Base-by-base conservation (phyloP, 2,329 filamentous ascomycete genomes). In the Helotiales sp. region DNA sequence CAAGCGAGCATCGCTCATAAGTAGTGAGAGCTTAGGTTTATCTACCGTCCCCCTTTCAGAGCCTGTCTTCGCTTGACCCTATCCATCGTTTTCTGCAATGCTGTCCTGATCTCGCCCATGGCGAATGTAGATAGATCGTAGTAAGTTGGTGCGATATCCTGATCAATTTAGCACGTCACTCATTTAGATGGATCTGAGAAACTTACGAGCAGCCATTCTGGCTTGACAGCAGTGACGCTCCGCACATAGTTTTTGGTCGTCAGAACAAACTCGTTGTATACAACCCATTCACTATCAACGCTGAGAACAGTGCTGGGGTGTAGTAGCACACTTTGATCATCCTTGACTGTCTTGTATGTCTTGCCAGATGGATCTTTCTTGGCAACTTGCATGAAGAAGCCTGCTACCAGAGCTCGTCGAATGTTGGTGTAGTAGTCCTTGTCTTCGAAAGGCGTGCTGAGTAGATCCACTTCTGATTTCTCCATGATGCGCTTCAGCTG, bases 311-410 rank as follows among this genome's bases (percentile, higher is more conserved):
- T 97, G 64, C 90, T 95, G 1, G 95, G 95, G 76, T 99, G 95
- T 59, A 99, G 82, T 67, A 97, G 81, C 46, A 99, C 95, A 47
- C 85, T 89, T 76, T 98, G 93, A 69, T 97, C 90, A 71, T 99
- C 96, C 79, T 98, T 99, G 73, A 99, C 88, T 1, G 95, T 99
- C 63, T 88, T 86, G 77, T 99, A 99, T 40, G 90, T 85, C 81
- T 98, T 98, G 70, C 90, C 90, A 29, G 84, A 87, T 52, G 84
- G 85, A 70, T 98, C 92, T 72, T 89, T 91, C 85, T 96, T 97
- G 58, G 95, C 96, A 22, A 98, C 91, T 74, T 99, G 95, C 95
- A 99, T 99, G 81, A 99, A 99, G 82, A 99, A 99, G 31, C 96
- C 95, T 0, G 93, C 84, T 12, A 97, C 88, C 13, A 99, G 82